Evolutionary conservation across 1,139 yeast genomes (phyloP), one percentile per base, ranked within the genome.

Genomic region (Protomyces inundatus): DNA sequence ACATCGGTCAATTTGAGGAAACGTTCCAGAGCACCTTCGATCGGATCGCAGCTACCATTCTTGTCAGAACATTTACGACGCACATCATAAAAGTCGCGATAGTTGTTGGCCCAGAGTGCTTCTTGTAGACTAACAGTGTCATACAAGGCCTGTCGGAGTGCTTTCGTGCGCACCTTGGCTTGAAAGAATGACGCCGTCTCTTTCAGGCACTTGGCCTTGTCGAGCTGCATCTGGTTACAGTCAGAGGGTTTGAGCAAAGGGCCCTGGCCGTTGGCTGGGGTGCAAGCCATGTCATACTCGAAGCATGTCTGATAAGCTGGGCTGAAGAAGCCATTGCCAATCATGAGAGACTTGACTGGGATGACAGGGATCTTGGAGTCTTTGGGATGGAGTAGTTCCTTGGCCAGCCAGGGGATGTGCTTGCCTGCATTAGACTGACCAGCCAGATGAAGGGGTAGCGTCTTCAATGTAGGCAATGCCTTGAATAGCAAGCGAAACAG

Each of bases 341-440:
- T 90, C 76, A 93, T 77, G 53, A 93, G 90, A 4, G 97, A 89
- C 30, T 90, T 81, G 74, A 93, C 82, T 75, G 90, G 84, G 79
- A 91, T 91, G 66, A 54, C 33, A 7, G 46, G n/a, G 7, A 5
- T 6, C 12, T 53, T 54, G n/a, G 46, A 36, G 14, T 57, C 50
- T 39, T 55, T 81, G 74, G 90, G 95, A 23, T 85, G 80, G 72
- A 90, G 77, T 14, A 91, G 80, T 1, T 83, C 84, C 56, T 81
- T 77, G 0, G 95, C 95, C 66, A 91, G 82, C 73, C 87, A 89
- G 0, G 98, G 98, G 64, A 93, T 87, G 73, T 90, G 93, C 74
- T 91, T 97, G 33, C 98, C 98, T 0, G 98, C 98, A 76, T 86
- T 93, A 70, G 96, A 88, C 76, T 93, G 98, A 35, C 98, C 98